Percentiles rank a stretch among this genome's conserved stretches.
Conservation (phyloP, 345 rosid genomes). For the Gossypium turneri region DNA sequence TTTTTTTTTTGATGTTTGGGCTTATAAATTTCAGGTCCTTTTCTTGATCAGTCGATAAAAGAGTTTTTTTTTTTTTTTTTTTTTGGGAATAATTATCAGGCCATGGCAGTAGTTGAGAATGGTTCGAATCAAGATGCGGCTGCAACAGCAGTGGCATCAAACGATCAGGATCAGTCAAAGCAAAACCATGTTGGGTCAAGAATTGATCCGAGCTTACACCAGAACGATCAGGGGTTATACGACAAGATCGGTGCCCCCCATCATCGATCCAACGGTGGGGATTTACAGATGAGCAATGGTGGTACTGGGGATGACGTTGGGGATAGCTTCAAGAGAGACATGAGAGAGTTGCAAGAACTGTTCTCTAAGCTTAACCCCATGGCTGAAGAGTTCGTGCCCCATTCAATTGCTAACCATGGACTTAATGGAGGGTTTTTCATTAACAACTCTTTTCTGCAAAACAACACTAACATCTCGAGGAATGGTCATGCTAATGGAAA, state of each 20-base stretch:
- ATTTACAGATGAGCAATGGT: constrained; percentile 19
- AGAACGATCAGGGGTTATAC: constrained; percentile 29
- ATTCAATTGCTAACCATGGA: constrained; percentile 45
- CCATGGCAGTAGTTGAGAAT: constrained; percentile 65
- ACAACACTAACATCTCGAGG: constrained; percentile 23
- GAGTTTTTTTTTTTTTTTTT: background rate
- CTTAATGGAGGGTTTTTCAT: constrained; percentile 39
- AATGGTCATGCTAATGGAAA: constrained; percentile 42
- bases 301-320: constrained; percentile 19
- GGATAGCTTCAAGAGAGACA: constrained; percentile 52
- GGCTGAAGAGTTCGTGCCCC: constrained; percentile 95
- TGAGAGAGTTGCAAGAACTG: constrained; percentile 80
- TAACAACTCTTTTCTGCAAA: constrained; percentile 29
- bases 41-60: constrained; percentile 18
- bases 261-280: constrained; percentile 41
- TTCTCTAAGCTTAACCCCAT: constrained; percentile 94
- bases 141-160: constrained; percentile 29
- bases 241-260: constrained; percentile 32
- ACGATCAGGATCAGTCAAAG: constrained; percentile 45
- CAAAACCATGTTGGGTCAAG: constrained; percentile 36
- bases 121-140: constrained; percentile 28
- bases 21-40: constrained; percentile 5
- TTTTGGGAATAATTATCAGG: constrained; percentile 16
- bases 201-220: constrained; percentile 29
- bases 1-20: constrained; percentile 3